phyloP scores from a whole-genome alignment of 805 yeast genomes.

The Candida suzukii region DNA sequence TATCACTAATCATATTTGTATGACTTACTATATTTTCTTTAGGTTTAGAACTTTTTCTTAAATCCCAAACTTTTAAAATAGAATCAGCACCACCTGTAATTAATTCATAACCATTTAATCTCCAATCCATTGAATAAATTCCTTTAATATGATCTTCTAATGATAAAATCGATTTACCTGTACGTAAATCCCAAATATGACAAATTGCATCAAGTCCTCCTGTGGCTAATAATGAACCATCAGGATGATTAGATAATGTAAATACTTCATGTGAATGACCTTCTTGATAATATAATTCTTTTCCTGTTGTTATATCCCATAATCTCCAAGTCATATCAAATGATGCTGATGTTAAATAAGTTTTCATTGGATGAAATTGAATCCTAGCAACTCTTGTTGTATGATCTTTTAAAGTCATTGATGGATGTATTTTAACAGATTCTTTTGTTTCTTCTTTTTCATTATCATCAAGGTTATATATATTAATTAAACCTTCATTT shows the following conservation, averaged over 20 bases:
- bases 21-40: constrained; percentile 60
- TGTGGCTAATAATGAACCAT: constrained; percentile 69
- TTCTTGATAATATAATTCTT: constrained; percentile 63
- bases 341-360: constrained; percentile 61
- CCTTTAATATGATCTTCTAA: constrained; percentile 68
- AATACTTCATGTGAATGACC: constrained; percentile 79
- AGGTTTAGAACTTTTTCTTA: constrained; percentile 40
- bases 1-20: constrained; percentile 59
- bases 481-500: constrained; percentile 32
- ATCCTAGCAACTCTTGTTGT: constrained; percentile 51
- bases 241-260: constrained; percentile 56
- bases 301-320: constrained; percentile 59
- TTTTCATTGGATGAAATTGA: constrained; percentile 58
- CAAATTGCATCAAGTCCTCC: constrained; percentile 75
- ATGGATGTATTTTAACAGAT: constrained; percentile 1
- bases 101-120: constrained; percentile 64
- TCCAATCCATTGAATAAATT: constrained; percentile 66
- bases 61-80: constrained; percentile 77
- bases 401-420: constrained; percentile 31
- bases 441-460: background rate
- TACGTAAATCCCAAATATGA: constrained; percentile 79
- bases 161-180: constrained; percentile 57
- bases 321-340: constrained; percentile 83
- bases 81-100: constrained; percentile 87
- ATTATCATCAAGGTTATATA: constrained; percentile 2